Conservation (phyloP, 352 stramenopile species). For the Pythium insidiosum region DNA sequence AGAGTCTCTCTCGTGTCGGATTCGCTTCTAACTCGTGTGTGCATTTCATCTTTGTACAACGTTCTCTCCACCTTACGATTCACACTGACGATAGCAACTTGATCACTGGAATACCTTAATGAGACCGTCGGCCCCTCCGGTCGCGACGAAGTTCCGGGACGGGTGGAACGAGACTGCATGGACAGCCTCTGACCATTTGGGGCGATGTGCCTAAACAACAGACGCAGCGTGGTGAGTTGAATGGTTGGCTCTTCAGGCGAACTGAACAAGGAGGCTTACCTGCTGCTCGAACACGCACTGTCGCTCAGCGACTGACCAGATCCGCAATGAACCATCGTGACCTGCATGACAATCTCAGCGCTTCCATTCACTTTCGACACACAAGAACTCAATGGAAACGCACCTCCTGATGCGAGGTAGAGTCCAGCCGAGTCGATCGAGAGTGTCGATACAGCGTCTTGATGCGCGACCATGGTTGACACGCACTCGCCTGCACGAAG, state of each 20-base stretch:
- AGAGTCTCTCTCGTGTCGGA: slow-evolving; percentile 15
- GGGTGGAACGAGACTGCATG: slow-evolving; percentile 71
- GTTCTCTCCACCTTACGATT: background rate
- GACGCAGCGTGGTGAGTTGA: background rate
- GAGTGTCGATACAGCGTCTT: slow-evolving; percentile 73
- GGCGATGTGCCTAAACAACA: slow-evolving; percentile 46
- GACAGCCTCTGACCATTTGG: slow-evolving; percentile 75
- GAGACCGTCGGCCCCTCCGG: slow-evolving; percentile 68
- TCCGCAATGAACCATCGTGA: slow-evolving; percentile 75
- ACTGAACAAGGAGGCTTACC: slow-evolving; percentile 14
- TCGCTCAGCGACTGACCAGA: slow-evolving; percentile 76
- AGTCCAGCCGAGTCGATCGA: slow-evolving; percentile 72
- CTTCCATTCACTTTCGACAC: background rate
- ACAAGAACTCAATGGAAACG: background rate
- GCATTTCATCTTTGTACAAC: slow-evolving; percentile 7
- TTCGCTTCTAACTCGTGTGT: slow-evolving; percentile 20
- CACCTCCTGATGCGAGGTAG: slow-evolving; percentile 70
- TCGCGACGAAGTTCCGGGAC: slow-evolving; percentile 76
- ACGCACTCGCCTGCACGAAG: slow-evolving; percentile 55
- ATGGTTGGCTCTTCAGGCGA: too few species aligned
- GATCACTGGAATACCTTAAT: slow-evolving; percentile 84
- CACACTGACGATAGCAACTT: background rate
- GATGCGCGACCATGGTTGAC: slow-evolving; percentile 63
- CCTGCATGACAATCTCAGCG: slow-evolving; percentile 17
- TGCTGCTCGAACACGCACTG: slow-evolving; percentile 84